Evolutionary conservation across 2,329 filamentous ascomycete species (phyloP).

Genomic region (Colletotrichum sp.): DNA sequence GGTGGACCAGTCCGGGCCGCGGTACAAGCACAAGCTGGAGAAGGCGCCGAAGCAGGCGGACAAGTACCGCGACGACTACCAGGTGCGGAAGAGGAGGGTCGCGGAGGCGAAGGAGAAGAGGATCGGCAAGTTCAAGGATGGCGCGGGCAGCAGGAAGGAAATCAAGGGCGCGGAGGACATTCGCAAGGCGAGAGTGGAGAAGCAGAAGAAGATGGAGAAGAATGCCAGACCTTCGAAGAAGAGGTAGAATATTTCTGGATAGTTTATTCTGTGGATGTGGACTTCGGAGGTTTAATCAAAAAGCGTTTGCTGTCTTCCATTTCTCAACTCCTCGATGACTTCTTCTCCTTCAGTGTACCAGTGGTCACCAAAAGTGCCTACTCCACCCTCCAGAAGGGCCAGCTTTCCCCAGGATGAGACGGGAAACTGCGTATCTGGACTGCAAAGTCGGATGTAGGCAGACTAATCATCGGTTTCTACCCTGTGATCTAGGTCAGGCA

Average conservation of each 20-base stretch:
- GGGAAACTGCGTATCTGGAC: background rate
- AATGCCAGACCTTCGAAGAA: conserved; percentile 80
- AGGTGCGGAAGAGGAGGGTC: conserved; percentile 88
- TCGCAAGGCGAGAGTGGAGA: conserved; percentile 77
- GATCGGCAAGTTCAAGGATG: conserved; percentile 75
- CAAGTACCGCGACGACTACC: conserved; percentile 88
- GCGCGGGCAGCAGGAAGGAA: conserved; percentile 76
- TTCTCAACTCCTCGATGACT: conserved; percentile 23
- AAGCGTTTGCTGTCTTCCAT: background rate
- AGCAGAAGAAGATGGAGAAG: conserved; percentile 82
- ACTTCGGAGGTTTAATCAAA: background rate
- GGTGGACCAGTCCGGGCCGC: conserved; percentile 38
- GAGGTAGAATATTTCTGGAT: background rate
- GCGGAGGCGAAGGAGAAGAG: conserved; percentile 86
- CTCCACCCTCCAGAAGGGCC: fast-evolving
- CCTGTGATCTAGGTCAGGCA: background rate
- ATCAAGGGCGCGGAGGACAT: conserved; percentile 85
- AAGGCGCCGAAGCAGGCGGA: conserved; percentile 93
- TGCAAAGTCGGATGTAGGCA: fast-evolving
- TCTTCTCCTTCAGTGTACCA: conserved; percentile 10
- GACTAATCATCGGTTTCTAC: background rate
- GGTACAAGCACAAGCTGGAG: conserved; percentile 87
- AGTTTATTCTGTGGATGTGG: background rate
- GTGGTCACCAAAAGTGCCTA: fast-evolving
- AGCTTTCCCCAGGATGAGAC: background rate